These are phyloP conservation scores for Blumeriella jaapii DNA, from an alignment of 2,329 filamentous ascomycete species.

Conservation along the genomic window DNA sequence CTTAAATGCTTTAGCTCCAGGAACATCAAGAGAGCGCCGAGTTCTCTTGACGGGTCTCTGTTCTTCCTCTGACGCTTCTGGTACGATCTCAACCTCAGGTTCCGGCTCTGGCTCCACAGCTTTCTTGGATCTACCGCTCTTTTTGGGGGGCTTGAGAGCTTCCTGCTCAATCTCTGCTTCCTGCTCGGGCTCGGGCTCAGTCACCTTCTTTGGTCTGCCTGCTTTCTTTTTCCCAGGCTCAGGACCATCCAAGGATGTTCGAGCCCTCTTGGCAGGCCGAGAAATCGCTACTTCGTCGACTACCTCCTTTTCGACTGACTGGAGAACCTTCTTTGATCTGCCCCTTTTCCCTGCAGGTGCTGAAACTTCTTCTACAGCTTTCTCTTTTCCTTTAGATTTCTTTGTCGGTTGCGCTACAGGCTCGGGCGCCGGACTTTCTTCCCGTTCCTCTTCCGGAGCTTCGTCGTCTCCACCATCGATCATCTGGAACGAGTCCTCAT, in stretches of 20 bases:
- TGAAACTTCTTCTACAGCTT: slow-evolving; percentile 20
- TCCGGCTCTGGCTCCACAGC: slow-evolving; percentile 7
- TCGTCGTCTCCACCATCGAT: slow-evolving; percentile 21
- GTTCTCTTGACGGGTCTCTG: slow-evolving; percentile 14
- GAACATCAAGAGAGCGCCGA: slow-evolving; percentile 11
- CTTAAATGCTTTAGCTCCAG: slow-evolving; percentile 3
- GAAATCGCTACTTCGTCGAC: slow-evolving; percentile 1
- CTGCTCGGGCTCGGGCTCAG: slow-evolving; percentile 6
- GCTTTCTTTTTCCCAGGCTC: slow-evolving; percentile 7
- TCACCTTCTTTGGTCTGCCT: slow-evolving; percentile 6
- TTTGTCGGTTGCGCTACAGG: slow-evolving; percentile 14
- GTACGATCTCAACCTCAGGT: slow-evolving; percentile 4
- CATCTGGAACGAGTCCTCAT: slow-evolving; percentile 18
- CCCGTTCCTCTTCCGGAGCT: slow-evolving; percentile 21
- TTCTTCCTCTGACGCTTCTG: slow-evolving; percentile 4
- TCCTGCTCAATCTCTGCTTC: slow-evolving; percentile 4
- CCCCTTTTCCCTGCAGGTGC: slow-evolving; percentile 20
- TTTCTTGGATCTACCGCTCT: slow-evolving; percentile 8
- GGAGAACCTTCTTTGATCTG: slow-evolving; percentile 19
- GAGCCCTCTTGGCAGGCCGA: slow-evolving; percentile 1
- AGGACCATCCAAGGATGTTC: slow-evolving; percentile 4
- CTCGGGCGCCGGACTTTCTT: slow-evolving; percentile 12
- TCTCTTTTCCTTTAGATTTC: slow-evolving; percentile 11
- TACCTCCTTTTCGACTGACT: slow-evolving; percentile 8
- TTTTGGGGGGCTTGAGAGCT: slow-evolving; percentile 5